Evolutionary conservation across 495 filamentous ascomycete genomes (phyloP), one percentile per base, ranked within the genome.

Genomic region (Penicillium canescens): DNA sequence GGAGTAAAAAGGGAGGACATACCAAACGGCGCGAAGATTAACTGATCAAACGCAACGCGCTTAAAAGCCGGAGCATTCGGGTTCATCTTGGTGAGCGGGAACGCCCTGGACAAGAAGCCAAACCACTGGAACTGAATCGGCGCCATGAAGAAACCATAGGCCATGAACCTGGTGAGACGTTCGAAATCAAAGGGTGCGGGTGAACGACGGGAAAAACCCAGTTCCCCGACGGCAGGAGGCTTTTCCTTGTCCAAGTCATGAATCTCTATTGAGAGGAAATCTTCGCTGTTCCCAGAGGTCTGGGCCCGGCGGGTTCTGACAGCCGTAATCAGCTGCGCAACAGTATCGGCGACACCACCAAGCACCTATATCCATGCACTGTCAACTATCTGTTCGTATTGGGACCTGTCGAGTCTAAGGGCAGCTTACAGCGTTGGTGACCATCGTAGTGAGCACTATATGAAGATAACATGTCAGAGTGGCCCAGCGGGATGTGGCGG

Each of bases 51-150:
- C 10, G 86, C 90, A 16, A 98, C 92, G 41, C 92, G 80, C 80
- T 96, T 96, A 62, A 98, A 66, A 9, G 89, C 90, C 31, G 89
- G 89, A n/a, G 81, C 56, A 21, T 86, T 88, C 2, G 85, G 88
- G 57, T 80, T 81, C 11, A 72, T 78, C 76, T 91, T 91, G 31
- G 87, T 89, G 57, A 97, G 83, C 28, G 95, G 94, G 61, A 98
- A 98, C 1, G 81, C 78, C 50, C 76, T 74, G n/a, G 86, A 87
- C 46, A 99, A 79, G 66, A 96, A 91, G 38, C 84, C 80, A 67
- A 96, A 98, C 95, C 95, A 99, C 63, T 89, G 87, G 73, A 95
- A 96, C 69, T 97, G 92, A n/a, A 98, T 58, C 6, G 94, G 95
- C 10, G 95, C 91, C 87, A 98, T 95, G 60, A 88, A 79, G 76